phyloP scores from a whole-genome alignment of 139 green algal genomes.

The Closterium sp. region DNA sequence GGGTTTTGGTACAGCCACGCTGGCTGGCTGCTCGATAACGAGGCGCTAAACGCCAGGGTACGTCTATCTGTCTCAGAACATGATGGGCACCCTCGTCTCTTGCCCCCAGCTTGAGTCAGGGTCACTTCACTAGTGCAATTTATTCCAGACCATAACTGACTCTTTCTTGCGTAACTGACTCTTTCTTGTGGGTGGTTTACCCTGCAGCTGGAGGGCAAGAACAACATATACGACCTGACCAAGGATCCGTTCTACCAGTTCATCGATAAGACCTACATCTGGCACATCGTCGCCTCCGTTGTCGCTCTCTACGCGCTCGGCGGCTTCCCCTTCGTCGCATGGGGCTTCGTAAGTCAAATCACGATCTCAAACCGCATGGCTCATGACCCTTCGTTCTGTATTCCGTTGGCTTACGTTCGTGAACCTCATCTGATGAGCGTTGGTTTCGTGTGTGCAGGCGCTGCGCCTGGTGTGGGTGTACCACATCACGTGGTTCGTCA shows the following conservation, averaged over 20 bases:
- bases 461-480: conserved; percentile 91
- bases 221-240: conserved; percentile 68
- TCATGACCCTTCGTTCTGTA: background rate
- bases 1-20: conserved; percentile 97
- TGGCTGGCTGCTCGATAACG: conserved; percentile 95
- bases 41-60: conserved; percentile 56
- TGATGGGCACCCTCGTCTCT: too few relatives aligned
- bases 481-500: conserved; percentile 99
- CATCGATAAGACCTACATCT: conserved; percentile 81
- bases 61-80: background rate
- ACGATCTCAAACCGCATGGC: background rate
- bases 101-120: too few relatives aligned
- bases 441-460: conserved; percentile 33
- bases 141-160: too few relatives aligned
- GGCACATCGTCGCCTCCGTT: conserved; percentile 82
- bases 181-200: conserved; percentile 48
- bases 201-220: conserved; percentile 81
- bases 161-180: too few relatives aligned
- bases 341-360: conserved; percentile 69
- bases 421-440: background rate
- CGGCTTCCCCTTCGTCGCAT: conserved; percentile 85
- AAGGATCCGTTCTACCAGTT: conserved; percentile 88
- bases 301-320: conserved; percentile 78
- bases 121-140: too few relatives aligned
- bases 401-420: background rate